phyloP scores from a whole-genome alignment of 345 rosid genomes.

The Tarenaya hassleriana region DNA sequence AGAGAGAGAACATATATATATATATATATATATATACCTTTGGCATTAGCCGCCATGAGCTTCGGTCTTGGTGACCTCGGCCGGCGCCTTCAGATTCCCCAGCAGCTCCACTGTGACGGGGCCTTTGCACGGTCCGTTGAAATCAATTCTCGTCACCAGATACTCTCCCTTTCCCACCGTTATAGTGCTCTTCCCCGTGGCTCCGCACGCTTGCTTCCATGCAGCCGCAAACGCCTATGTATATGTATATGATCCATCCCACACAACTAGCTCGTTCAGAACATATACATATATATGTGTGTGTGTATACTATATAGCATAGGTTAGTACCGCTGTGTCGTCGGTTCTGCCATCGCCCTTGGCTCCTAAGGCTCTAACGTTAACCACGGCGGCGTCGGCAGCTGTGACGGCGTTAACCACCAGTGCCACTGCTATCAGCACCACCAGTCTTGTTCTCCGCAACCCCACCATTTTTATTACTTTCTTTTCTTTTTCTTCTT shows the following conservation, averaged over 20 bases:
- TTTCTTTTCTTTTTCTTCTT: not conserved
- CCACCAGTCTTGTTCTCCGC: not conserved
- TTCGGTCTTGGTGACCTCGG: not conserved
- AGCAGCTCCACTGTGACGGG: constrained; percentile 28
- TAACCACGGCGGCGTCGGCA: constrained; percentile 6
- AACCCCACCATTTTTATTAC: constrained; percentile 18
- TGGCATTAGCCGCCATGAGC: constrained; percentile 29
- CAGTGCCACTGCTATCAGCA: constrained; percentile 26
- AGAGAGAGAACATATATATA: not conserved
- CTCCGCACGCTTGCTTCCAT: constrained; percentile 33
- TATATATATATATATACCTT: constrained; percentile 21
- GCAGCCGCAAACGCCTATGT: constrained; percentile 33
- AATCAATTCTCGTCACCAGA: constrained; percentile 21
- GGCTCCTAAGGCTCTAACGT: constrained; percentile 35
- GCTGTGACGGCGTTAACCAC: constrained; percentile 16
- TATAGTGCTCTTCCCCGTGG: constrained; percentile 23
- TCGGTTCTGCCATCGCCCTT: constrained; percentile 32
- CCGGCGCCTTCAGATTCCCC: constrained; percentile 40
- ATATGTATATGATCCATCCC: not conserved
- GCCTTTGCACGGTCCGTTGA: constrained; percentile 46
- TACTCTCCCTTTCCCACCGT: constrained; percentile 37
- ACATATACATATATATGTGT: too few relatives aligned
- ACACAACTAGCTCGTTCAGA: too few relatives aligned
- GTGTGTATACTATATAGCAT: too few relatives aligned
- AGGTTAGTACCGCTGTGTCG: constrained; percentile 29